Evolutionary conservation across 2,329 filamentous ascomycete species (phyloP).

Genomic region (Phyllosticta paracitricarpa): DNA sequence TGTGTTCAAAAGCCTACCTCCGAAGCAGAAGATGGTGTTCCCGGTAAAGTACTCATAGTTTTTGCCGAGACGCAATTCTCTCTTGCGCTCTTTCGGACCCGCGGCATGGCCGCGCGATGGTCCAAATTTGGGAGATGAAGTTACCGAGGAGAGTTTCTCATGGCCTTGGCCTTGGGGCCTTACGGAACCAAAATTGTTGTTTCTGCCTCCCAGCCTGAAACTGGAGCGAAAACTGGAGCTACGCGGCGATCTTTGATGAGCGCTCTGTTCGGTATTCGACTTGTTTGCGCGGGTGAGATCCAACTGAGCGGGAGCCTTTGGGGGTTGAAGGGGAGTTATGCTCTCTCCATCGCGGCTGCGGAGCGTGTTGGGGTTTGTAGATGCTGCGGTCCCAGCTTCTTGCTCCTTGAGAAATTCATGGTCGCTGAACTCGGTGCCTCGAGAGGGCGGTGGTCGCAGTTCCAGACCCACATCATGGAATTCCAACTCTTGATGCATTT

Average conservation of each 20-base stretch:
- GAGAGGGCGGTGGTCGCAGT: slow-evolving; percentile 51
- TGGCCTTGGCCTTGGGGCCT: slow-evolving; percentile 43
- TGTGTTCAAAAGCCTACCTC: slow-evolving; percentile 81
- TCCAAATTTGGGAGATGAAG: slow-evolving; percentile 60
- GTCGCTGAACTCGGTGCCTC: slow-evolving; percentile 73
- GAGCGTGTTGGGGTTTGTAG: slow-evolving; percentile 48
- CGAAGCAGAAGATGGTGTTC: slow-evolving; percentile 82
- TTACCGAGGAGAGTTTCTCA: slow-evolving; percentile 73
- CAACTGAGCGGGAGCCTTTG: slow-evolving; percentile 38
- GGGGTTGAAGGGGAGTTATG: slow-evolving; percentile 61
- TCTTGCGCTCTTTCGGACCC: neutral
- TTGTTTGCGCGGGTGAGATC: slow-evolving; percentile 46
- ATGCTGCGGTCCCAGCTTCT: slow-evolving; percentile 64
- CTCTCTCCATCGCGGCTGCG: slow-evolving; percentile 66
- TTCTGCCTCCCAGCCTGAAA: slow-evolving; percentile 51
- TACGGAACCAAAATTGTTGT: slow-evolving; percentile 38
- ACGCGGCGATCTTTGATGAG: slow-evolving; percentile 5
- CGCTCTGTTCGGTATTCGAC: neutral
- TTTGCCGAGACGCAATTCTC: slow-evolving; percentile 41
- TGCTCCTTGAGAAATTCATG: slow-evolving; percentile 56
- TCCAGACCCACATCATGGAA: neutral
- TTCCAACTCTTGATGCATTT: neutral
- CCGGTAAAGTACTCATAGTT: slow-evolving; percentile 92
- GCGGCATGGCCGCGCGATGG: slow-evolving; percentile 35
- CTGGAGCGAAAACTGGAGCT: slow-evolving; percentile 6